Evolutionary conservation across 768 basidiomycete species (phyloP).

Genomic region (Russula vinacea): DNA sequence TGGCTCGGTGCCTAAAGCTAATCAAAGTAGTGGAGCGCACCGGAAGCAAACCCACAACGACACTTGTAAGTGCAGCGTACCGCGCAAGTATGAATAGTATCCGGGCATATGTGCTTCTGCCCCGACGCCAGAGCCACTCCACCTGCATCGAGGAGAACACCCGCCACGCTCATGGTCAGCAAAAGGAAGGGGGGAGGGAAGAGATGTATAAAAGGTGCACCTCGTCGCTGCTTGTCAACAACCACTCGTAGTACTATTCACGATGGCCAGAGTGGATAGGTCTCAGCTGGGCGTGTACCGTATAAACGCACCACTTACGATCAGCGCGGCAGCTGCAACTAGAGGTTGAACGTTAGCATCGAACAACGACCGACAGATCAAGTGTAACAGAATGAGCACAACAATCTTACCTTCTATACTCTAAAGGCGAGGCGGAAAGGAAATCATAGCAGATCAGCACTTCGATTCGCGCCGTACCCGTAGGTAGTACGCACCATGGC

Average conservation of each 20-base stretch:
- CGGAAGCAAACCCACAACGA: constrained; percentile 7
- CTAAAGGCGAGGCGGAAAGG: neutral
- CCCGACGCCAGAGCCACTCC: constrained; percentile 14
- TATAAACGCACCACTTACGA: constrained; percentile 8
- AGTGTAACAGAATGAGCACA: too few species aligned
- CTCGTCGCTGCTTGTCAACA: constrained; percentile 13
- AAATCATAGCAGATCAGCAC: neutral
- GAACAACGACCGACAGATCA: neutral
- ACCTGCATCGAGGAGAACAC: constrained; percentile 4
- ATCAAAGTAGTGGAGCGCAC: constrained; percentile 1
- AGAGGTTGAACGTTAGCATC: neutral
- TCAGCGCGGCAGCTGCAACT: constrained; percentile 16
- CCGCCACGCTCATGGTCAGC: neutral
- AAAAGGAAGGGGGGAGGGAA: neutral
- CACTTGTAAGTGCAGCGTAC: constrained; percentile 19
- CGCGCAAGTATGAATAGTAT: constrained; percentile 18
- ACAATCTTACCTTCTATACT: constrained; percentile 4
- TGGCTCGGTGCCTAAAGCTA: too few species aligned
- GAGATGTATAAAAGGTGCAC: neutral
- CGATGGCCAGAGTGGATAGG: neutral
- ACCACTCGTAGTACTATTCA: constrained; percentile 24
- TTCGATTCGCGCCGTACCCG: too few species aligned
- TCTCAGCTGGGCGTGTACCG: neutral
- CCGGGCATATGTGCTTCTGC: neutral
- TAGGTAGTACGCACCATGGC: constrained; percentile 2